Evolutionary conservation across 139 green algal genomes (phyloP).

Genomic region (Edaphochlamys debaryana): DNA sequence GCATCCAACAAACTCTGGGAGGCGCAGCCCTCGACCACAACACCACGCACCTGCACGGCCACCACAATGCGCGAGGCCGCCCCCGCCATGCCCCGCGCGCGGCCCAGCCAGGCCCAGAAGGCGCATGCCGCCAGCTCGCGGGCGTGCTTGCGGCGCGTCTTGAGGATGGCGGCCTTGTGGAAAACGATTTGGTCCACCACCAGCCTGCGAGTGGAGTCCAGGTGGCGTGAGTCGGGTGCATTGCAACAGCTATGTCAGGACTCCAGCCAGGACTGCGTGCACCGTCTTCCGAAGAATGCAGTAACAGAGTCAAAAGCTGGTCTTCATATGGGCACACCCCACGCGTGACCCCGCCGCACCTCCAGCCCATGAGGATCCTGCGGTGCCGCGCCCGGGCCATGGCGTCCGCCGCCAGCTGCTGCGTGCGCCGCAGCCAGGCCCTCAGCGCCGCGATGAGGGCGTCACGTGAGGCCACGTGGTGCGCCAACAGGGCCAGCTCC

Average conservation of each 20-base stretch:
- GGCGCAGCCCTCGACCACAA: too few species aligned
- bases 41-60: slow-evolving; percentile 20
- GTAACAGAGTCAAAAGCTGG: neutral
- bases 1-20: too few species aligned
- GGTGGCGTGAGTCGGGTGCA: neutral
- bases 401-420: slow-evolving; percentile 22
- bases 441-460: neutral
- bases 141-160: neutral
- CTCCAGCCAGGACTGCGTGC: too few species aligned
- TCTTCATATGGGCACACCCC: too few species aligned
- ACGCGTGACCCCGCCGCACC: too few species aligned
- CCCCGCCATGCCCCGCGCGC: neutral
- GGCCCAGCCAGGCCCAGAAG: slow-evolving; percentile 5
- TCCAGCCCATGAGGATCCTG: slow-evolving; percentile 1
- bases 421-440: slow-evolving; percentile 15
- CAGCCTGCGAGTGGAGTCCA: neutral
- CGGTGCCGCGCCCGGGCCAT: slow-evolving; percentile 23
- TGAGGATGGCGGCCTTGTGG: slow-evolving; percentile 1
- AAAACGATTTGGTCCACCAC: slow-evolving; percentile 11
- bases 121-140: neutral
- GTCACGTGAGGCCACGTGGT: slow-evolving; percentile 10
- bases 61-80: neutral
- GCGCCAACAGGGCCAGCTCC: slow-evolving; percentile 50
- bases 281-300: neutral
- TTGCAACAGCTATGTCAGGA: neutral